Evolutionary conservation across 139 green algal species (phyloP).

Genomic region (Chlorella sorokiniana): DNA sequence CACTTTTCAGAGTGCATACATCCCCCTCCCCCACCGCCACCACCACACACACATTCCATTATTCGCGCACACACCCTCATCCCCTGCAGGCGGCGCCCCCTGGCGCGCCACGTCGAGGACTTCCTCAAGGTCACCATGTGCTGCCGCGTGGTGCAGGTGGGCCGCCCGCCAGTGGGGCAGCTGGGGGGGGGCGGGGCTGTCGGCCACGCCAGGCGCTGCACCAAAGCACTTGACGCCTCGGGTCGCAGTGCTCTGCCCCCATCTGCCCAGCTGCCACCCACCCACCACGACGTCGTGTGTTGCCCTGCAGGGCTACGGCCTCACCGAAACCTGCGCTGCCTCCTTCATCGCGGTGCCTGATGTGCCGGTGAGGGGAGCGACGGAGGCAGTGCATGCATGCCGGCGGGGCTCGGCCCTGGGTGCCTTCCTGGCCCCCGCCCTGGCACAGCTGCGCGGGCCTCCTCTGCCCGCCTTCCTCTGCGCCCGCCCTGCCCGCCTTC

Average conservation of each 20-base stretch:
- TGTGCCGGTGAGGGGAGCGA: constrained; percentile 33
- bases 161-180: no score
- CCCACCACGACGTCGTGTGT: not conserved
- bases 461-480: not conserved
- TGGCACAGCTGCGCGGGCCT: not conserved
- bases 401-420: not conserved
- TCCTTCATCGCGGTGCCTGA: constrained; percentile 76
- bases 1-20: no score
- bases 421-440: not conserved
- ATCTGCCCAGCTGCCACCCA: not conserved
- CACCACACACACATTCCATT: not conserved
- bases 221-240: not conserved
- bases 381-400: not conserved
- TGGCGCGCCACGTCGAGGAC: constrained; percentile 68
- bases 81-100: constrained; percentile 60
- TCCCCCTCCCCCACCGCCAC: not conserved
- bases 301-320: constrained; percentile 80
- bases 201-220: not conserved
- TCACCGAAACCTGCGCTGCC: constrained; percentile 88
- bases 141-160: constrained; percentile 45
- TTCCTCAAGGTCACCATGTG: constrained; percentile 69
- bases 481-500: not conserved
- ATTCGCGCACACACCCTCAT: not conserved
- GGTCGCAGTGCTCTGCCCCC: no score
- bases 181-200: not conserved